Evolutionary conservation across 768 basidiomycete genomes (phyloP).

Genomic region (Holtermanniella nyarrowii): DNA sequence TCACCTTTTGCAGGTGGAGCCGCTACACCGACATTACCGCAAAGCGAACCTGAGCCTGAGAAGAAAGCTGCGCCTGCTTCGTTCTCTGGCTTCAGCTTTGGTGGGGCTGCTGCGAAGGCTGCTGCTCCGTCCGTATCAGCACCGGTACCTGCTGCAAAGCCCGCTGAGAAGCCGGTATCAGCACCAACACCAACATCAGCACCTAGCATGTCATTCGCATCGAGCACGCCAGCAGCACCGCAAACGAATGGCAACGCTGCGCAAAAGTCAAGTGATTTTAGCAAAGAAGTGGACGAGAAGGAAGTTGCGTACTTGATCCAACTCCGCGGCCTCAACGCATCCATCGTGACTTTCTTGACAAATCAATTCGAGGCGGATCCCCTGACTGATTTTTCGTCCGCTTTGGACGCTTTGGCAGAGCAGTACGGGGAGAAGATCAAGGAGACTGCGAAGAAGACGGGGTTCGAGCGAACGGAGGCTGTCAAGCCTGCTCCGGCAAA

Average conservation of each 20-base stretch:
- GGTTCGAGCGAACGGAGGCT: slow-evolving; percentile 10
- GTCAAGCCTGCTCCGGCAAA: slow-evolving; percentile 1
- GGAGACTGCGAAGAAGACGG: slow-evolving; percentile 14
- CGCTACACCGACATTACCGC: slow-evolving; percentile 1
- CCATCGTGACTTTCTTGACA: slow-evolving; percentile 27
- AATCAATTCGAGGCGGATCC: slow-evolving; percentile 18
- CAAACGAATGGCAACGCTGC: not conserved
- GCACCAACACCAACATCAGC: slow-evolving; percentile 10
- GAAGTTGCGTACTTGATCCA: slow-evolving; percentile 32
- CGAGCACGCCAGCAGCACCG: too few relatives aligned
- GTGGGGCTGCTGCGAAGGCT: not conserved
- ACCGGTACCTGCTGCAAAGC: not conserved
- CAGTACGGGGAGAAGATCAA: slow-evolving; percentile 21
- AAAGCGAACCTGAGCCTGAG: not conserved
- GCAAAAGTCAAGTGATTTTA: too few relatives aligned
- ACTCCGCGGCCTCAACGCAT: slow-evolving; percentile 34
- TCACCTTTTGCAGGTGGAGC: slow-evolving; percentile 7
- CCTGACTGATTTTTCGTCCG: slow-evolving; percentile 22
- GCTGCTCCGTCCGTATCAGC: not conserved
- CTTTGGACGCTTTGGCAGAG: slow-evolving; percentile 11
- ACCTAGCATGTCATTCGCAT: slow-evolving; percentile 10
- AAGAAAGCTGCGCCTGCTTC: not conserved
- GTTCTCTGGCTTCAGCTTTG: not conserved
- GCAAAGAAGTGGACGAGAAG: slow-evolving; percentile 2
- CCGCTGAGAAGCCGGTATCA: not conserved